These are phyloP conservation scores for Trametes punicea DNA, from an alignment of 768 basidiomycete genomes.

Conservation along the genomic window DNA sequence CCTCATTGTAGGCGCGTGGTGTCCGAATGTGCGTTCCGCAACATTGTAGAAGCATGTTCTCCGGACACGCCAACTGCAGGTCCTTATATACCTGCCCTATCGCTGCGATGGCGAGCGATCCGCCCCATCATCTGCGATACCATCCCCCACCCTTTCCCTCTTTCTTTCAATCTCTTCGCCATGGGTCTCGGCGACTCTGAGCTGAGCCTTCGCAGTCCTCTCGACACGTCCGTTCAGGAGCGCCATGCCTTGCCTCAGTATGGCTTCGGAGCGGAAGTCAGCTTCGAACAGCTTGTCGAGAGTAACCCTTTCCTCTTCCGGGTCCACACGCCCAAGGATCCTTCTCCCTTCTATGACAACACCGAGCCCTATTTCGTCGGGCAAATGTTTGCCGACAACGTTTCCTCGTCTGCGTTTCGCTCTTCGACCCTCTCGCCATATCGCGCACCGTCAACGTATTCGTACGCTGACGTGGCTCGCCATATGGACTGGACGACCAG, in stretches of 20 bases:
- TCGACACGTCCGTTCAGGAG: conserved; percentile 18
- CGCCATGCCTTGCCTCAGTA: conserved; percentile 56
- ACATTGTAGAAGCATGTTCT: conserved; percentile 17
- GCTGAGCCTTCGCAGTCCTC: conserved; percentile 2
- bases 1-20: conserved; percentile 17
- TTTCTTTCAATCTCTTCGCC: background rate
- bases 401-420: conserved; percentile 23
- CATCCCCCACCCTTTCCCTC: background rate
- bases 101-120: conserved; percentile 11
- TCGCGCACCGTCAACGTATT: conserved; percentile 30
- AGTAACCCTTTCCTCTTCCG: conserved; percentile 77
- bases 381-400: conserved; percentile 52
- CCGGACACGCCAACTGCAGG: background rate
- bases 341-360: conserved; percentile 47
- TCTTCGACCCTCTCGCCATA: conserved; percentile 25
- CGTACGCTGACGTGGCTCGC: conserved; percentile 60
- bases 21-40: conserved; percentile 9
- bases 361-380: conserved; percentile 67
- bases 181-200: conserved; percentile 15
- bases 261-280: conserved; percentile 62
- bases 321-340: conserved; percentile 70
- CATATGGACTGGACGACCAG: conserved; percentile 82
- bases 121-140: conserved; percentile 18
- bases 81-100: conserved; percentile 10
- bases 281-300: conserved; percentile 58